Percentiles rank a stretch among this genome's conserved stretches.
Evolutionary conservation across 345 rosid genomes (phyloP).

Genomic region (Fremontodendron californicum): DNA sequence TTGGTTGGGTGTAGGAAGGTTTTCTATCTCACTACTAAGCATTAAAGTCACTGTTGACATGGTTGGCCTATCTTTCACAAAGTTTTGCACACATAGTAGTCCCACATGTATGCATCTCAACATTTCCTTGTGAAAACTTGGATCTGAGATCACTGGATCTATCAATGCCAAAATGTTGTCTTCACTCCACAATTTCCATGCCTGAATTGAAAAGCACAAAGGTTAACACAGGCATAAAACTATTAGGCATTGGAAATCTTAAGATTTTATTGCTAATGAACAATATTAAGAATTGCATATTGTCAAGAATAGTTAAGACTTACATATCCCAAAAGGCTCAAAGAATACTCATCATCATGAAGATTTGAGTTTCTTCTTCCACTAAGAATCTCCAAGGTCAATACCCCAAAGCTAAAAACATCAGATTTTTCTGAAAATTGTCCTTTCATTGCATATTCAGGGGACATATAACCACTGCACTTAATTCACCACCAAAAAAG

Average conservation of each 20-base stretch:
- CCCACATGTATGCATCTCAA: slow-evolving; percentile 23
- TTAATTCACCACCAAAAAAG: neutral
- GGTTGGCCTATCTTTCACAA: slow-evolving; percentile 17
- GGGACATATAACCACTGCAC: slow-evolving; percentile 47
- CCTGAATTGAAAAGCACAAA: slow-evolving; percentile 24
- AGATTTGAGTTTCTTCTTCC: slow-evolving; percentile 35
- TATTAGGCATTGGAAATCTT: neutral
- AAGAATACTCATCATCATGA: slow-evolving; percentile 21
- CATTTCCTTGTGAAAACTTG: neutral
- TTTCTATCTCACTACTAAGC: slow-evolving; percentile 21
- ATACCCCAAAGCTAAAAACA: slow-evolving; percentile 39
- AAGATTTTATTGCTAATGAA: neutral
- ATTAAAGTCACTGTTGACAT: slow-evolving; percentile 17
- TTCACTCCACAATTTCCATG: slow-evolving; percentile 47
- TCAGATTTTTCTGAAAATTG: slow-evolving; percentile 43
- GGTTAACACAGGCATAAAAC: neutral
- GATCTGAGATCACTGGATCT: slow-evolving; percentile 4
- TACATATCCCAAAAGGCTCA: slow-evolving; percentile 34
- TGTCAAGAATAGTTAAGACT: slow-evolving; percentile 11
- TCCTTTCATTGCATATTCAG: slow-evolving; percentile 47
- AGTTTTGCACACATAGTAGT: slow-evolving; percentile 22
- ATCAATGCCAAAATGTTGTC: neutral
- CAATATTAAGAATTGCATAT: slow-evolving; percentile 11
- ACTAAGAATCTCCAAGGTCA: slow-evolving; percentile 39
- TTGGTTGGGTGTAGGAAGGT: slow-evolving; percentile 19